Base-by-base conservation (phyloP, 83 land plant species). In the Diphasiastrum complanatum region DNA sequence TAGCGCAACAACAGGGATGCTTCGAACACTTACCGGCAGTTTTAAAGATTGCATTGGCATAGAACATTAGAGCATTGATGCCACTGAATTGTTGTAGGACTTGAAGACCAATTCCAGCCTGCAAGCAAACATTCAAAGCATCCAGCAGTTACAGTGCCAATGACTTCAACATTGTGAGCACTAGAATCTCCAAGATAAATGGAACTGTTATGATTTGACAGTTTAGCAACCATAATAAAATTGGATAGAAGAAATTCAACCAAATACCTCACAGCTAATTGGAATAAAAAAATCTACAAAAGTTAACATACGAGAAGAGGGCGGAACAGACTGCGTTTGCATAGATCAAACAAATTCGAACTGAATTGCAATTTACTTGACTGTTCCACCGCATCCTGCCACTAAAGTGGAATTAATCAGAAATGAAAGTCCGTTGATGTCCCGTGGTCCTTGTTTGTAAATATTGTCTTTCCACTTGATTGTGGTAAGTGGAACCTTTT, bases 21-120 rank as follows among this genome's bases (percentile, higher is more conserved):
- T 47, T 5, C n/a, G 14, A 14, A 38, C 6, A 38, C 51, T 11
- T 57, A 57, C 61, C 61, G 34, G 41, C 41, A 18, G 61, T 27
- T 40, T 36, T 6, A 57, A 57, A 57, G 46, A 57, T 57, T 33
- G 36, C 26, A 22, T 40, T 36, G 2, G 61, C 61, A 57, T 57
- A 57, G 22, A 57, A 36, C 41, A 57, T 5, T 20, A 57, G 41
- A 2, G 41, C 61, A 33, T 57, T 57, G 4, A 57, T 33, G 10
- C 61, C 61, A 4, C 22, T 6, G 4, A 57, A 33, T 33, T 57
- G 61, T 33, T 57, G 61, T 23, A 57, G n/a, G 32, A 29, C 26
- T 3, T 27, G 61, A 2, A 57, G 45, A 3, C 61, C 61, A 4
- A 57, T 33, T 2, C 61, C 61, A 33, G 32, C 61, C 61, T 54